phyloP scores from a whole-genome alignment of 1,139 yeast genomes.

The Candida labiduridarum region DNA sequence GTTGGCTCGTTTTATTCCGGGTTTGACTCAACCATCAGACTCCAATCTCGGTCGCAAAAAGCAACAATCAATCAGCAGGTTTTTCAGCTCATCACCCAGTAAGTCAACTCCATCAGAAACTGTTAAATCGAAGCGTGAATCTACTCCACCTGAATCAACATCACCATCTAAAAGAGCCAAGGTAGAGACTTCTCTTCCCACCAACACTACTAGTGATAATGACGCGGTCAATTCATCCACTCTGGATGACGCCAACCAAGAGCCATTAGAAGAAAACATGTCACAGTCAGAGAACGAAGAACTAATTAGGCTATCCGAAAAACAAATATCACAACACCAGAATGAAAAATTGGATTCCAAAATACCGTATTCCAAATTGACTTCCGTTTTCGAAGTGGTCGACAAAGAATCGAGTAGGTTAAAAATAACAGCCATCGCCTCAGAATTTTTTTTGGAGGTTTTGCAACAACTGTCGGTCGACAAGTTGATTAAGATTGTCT shows the following conservation, averaged over 20 bases:
- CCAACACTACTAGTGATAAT: neutral
- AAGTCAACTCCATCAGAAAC: constrained; percentile 5
- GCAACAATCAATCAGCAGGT: constrained; percentile 2
- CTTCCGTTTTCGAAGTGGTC: constrained; percentile 70
- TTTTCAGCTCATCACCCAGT: constrained; percentile 1
- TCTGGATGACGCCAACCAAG: constrained; percentile 8
- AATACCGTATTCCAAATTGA: constrained; percentile 64
- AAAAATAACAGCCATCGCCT: constrained; percentile 73
- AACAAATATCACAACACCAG: constrained; percentile 19
- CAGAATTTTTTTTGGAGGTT: constrained; percentile 69
- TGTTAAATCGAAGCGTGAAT: constrained; percentile 4
- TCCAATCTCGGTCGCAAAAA: constrained; percentile 6
- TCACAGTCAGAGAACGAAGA: constrained; percentile 24
- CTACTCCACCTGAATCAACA: constrained; percentile 10
- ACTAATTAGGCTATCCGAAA: constrained; percentile 25
- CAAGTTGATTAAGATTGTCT: constrained; percentile 70
- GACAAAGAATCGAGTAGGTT: constrained; percentile 81
- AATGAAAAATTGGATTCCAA: constrained; percentile 20
- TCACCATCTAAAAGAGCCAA: constrained; percentile 7
- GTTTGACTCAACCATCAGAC: constrained; percentile 11
- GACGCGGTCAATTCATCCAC: constrained; percentile 1
- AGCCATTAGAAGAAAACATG: constrained; percentile 10
- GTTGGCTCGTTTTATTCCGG: constrained; percentile 37
- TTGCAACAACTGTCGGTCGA: constrained; percentile 55
- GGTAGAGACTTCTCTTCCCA: neutral